phyloP scores from a whole-genome alignment of 345 rosid genomes.

The Eucalyptus polybractea region DNA sequence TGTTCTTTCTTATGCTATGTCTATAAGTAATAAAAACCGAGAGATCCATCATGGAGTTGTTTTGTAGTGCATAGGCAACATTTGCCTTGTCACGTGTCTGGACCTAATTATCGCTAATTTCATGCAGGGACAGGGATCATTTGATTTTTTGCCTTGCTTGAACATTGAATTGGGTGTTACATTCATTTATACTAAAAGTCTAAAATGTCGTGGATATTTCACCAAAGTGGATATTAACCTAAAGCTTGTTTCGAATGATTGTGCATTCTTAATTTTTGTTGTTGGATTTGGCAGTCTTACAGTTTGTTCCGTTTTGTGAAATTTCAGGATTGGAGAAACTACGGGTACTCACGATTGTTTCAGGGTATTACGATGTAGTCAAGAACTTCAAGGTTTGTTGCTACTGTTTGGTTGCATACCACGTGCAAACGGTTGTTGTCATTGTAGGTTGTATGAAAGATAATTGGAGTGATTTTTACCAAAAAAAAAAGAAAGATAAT shows the following conservation, averaged over 20 bases:
- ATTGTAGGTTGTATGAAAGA: neutral
- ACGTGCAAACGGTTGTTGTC: neutral
- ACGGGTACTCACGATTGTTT: conserved; percentile 34
- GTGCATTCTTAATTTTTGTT: neutral
- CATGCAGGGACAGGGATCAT: neutral
- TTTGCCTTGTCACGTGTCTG: neutral
- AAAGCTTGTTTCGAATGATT: neutral
- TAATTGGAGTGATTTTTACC: neutral
- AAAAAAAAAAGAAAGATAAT: neutral
- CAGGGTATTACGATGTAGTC: conserved; percentile 38
- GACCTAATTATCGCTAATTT: neutral
- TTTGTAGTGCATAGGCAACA: neutral
- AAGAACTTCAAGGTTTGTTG: conserved; percentile 51
- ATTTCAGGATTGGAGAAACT: conserved; percentile 44
- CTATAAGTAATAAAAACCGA: neutral
- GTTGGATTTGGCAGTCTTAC: neutral
- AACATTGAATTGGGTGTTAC: neutral
- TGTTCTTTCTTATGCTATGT: neutral
- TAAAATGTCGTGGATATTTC: neutral
- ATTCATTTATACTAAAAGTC: neutral
- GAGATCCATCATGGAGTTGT: neutral
- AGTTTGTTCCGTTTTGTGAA: neutral
- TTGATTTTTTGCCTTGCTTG: neutral
- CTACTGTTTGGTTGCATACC: neutral
- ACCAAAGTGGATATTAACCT: neutral